Evolutionary conservation across 2,329 filamentous ascomycete genomes (phyloP), one percentile per base, ranked within the genome.

Genomic region (Fusarium domesticum): DNA sequence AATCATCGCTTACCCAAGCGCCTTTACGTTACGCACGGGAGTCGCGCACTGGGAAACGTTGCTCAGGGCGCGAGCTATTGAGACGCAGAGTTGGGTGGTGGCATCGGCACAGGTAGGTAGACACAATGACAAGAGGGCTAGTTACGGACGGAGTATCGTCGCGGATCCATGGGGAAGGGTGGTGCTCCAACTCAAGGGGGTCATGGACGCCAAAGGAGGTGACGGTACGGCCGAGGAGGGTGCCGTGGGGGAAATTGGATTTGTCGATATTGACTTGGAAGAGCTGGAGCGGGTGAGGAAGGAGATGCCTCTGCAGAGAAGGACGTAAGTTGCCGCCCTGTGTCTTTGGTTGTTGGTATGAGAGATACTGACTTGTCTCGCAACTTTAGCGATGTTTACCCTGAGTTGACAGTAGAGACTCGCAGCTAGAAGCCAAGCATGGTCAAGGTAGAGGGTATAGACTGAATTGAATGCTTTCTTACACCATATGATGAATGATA

Each of bases 21-120:
- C 92, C 4, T 97, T 96, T 62, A 96, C 91, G 0, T 77, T 95
- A 0, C 82, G 85, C 1, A 96, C 92, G 0, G 92, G 92, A 0
- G 76, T 74, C 44, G 87, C 87, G 2, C 92, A 96, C 68, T 97
- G 92, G 92, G 83, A 89, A 60, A 74, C 81, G 2, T 70, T 97
- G 6, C 72, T 96, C 12, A 75, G 87, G 19, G 83, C 89, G 4
- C 75, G 92, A 36, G 92, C 92, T 8, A 89, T 96, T 48, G 92
- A 96, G 73, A 89, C 85, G 15, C 87, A 96, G 69, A 82, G 83
- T 43, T 97, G 88, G 72, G 84, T 96, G 2, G 72, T 96, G 48
- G 92, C 91, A 8, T 84, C 91, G 1, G 92, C 90, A 31, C 91
- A 96, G 67, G 66, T 67, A 17, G 91, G 90, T 1, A 65, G 72